Percentiles rank a stretch among this genome's conserved stretches.
phyloP scores from a whole-genome alignment of 352 stramenopile genomes.

The Pythium utonaiense region DNA sequence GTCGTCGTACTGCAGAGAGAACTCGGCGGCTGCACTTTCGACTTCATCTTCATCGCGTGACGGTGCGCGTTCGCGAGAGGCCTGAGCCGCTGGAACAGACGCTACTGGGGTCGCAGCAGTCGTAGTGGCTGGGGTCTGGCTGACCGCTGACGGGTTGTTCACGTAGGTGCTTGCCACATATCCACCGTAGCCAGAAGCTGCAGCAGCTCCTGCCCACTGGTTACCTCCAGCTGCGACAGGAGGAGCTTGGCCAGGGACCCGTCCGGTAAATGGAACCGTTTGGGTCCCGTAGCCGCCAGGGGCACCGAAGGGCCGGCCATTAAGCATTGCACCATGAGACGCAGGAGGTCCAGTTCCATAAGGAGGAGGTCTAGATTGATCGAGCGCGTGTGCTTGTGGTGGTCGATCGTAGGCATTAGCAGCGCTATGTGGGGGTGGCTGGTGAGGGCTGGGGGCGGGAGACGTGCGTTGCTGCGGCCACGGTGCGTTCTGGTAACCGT shows the following conservation, averaged over 20 bases:
- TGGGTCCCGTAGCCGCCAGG: neutral
- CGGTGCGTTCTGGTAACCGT: slow-evolving; percentile 12
- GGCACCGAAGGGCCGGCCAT: slow-evolving; percentile 32
- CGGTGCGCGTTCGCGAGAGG: slow-evolving; percentile 11
- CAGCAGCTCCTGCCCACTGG: slow-evolving; percentile 1
- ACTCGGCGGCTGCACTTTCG: slow-evolving; percentile 53
- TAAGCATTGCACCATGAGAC: slow-evolving; percentile 45
- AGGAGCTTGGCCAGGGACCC: slow-evolving; percentile 32
- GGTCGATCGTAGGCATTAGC: slow-evolving; percentile 29
- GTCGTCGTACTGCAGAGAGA: slow-evolving; percentile 77
- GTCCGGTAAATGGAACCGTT: slow-evolving; percentile 31
- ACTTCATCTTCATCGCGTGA: slow-evolving; percentile 58
- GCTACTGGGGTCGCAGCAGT: neutral
- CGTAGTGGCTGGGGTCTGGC: neutral
- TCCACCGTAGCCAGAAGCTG: slow-evolving; percentile 14
- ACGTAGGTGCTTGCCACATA: slow-evolving; percentile 1
- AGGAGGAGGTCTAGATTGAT: slow-evolving; percentile 45
- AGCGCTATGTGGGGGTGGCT: neutral
- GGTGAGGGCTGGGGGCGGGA: slow-evolving; percentile 7
- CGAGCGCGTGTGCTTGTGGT: slow-evolving; percentile 5
- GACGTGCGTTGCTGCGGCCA: slow-evolving; percentile 1
- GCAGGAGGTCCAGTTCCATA: slow-evolving; percentile 38
- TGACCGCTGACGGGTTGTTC: neutral
- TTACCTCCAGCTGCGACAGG: slow-evolving; percentile 21
- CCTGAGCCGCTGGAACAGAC: neutral